These are phyloP conservation scores for Cystobasidium pallidum DNA, from an alignment of 1,284 basidiomycete species.

Conservation along the genomic window DNA sequence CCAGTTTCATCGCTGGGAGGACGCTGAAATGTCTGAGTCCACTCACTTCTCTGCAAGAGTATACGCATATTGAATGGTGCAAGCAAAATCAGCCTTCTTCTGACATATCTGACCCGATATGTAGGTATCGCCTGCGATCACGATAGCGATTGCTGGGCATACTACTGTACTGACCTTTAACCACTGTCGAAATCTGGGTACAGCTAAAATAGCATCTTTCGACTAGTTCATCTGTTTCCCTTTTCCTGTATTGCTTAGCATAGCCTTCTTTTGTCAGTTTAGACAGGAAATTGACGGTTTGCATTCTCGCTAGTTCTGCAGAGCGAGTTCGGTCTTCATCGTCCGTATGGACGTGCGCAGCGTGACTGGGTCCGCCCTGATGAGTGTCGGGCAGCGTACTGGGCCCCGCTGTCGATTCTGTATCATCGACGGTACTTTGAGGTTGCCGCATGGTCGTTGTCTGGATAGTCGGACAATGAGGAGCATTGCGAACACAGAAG, in stretches of 20 bases:
- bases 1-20: too few relatives aligned
- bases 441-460: not conserved
- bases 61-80: not conserved
- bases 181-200: not conserved
- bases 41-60: slow-evolving; percentile 20
- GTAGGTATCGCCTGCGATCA: not conserved
- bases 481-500: not conserved
- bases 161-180: slow-evolving; percentile 24
- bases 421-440: not conserved
- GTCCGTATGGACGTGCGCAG: not conserved
- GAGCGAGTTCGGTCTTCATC: slow-evolving; percentile 16
- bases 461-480: not conserved
- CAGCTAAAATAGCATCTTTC: slow-evolving; percentile 38
- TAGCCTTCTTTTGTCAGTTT: slow-evolving; percentile 19
- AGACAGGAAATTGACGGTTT: slow-evolving; percentile 23
- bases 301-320: slow-evolving; percentile 17
- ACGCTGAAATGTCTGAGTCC: not conserved
- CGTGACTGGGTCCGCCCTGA: not conserved
- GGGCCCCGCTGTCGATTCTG: not conserved
- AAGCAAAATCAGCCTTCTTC: not conserved
- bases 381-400: not conserved
- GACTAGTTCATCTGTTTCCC: slow-evolving; percentile 25
- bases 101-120: not conserved
- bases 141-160: not conserved
- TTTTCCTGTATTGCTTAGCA: slow-evolving; percentile 9